phyloP scores from a whole-genome alignment of 257 asterid genomes.

The Solanum clarkiae region DNA sequence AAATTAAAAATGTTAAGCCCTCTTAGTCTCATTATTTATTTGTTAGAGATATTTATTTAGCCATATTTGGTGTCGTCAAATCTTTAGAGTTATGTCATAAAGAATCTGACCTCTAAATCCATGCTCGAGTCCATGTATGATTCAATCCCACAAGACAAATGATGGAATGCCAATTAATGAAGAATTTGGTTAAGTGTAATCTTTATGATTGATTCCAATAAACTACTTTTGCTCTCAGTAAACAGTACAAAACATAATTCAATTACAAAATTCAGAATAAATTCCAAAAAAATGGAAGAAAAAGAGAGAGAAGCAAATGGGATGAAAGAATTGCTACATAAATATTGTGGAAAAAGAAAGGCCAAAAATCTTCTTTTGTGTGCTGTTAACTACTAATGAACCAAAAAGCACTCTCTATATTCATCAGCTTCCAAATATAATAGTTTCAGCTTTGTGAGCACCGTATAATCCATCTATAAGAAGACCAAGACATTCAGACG shows the following conservation, averaged over 20 bases:
- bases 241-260: slow-evolving; percentile 26
- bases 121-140: not conserved
- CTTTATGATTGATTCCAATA: slow-evolving; percentile 11
- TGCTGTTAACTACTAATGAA: slow-evolving; percentile 21
- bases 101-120: not conserved
- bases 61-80: no score
- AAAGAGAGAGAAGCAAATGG: not conserved
- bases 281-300: slow-evolving; percentile 7
- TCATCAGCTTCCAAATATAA: slow-evolving; percentile 51
- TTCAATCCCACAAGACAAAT: not conserved
- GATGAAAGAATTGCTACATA: slow-evolving; percentile 49
- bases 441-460: slow-evolving; percentile 10
- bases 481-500: slow-evolving; percentile 5
- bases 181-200: not conserved
- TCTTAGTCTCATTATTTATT: no score
- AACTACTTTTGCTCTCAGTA: slow-evolving; percentile 4
- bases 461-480: not conserved
- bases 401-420: slow-evolving; percentile 23
- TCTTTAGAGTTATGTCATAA: no score
- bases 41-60: not conserved
- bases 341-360: slow-evolving; percentile 13
- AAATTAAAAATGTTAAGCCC: no score
- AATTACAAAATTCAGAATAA: slow-evolving; percentile 32
- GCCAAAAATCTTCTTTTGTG: slow-evolving; percentile 23
- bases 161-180: not conserved